These are phyloP conservation scores for Lodderomyces elongisporus DNA, from an alignment of 1,139 yeast species.

Conservation along the genomic window DNA sequence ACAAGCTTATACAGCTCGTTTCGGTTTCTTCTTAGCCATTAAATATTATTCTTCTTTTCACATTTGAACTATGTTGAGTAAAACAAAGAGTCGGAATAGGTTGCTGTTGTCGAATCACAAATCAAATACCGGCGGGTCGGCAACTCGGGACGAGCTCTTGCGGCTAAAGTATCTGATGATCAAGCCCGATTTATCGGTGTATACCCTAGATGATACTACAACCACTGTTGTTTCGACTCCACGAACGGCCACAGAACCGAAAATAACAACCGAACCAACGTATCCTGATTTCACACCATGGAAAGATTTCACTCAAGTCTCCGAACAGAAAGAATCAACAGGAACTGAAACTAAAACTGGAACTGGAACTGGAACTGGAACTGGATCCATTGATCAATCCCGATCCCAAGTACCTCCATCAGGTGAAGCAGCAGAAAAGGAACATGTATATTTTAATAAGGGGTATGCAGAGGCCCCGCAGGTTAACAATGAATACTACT, in stretches of 20 bases:
- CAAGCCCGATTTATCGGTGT: conserved; percentile 30
- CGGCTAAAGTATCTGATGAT: conserved; percentile 35
- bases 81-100: conserved; percentile 31
- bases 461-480: conserved; percentile 53
- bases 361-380: conserved; percentile 13
- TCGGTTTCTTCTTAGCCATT: too few relatives aligned
- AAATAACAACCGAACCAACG: conserved; percentile 15
- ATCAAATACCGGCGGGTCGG: conserved; percentile 17
- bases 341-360: too few relatives aligned
- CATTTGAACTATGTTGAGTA: conserved; percentile 26
- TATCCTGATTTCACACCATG: conserved; percentile 83
- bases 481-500: conserved; percentile 48
- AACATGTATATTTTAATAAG: conserved; percentile 33
- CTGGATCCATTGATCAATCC: neutral
- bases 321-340: conserved; percentile 24
- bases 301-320: conserved; percentile 57
- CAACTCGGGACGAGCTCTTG: conserved; percentile 31
- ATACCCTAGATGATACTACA: conserved; percentile 27
- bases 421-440: conserved; percentile 14
- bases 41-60: too few relatives aligned
- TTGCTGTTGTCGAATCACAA: conserved; percentile 29
- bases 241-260: neutral
- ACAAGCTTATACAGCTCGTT: too few relatives aligned
- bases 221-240: neutral
- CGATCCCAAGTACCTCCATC: conserved; percentile 15